Conservation (phyloP, 768 basidiomycete genomes). For the Amanita thiersii region DNA sequence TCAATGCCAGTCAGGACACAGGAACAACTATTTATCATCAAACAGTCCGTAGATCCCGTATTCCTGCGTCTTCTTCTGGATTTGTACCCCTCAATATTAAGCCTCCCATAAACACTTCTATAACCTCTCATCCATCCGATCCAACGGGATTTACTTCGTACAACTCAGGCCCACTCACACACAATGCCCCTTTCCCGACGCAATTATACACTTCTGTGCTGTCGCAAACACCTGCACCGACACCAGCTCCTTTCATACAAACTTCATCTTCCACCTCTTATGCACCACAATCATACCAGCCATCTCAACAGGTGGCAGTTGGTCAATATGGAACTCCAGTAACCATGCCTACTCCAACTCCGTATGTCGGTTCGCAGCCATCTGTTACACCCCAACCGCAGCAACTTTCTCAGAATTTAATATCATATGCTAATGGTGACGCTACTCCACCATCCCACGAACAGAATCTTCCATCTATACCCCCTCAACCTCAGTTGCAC, state of each 20-base stretch:
- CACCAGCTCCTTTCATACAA: conserved; percentile 13
- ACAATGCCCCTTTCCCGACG: conserved; percentile 27
- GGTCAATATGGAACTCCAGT: background rate
- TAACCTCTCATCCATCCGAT: conserved; percentile 28
- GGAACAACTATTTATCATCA: conserved; percentile 26
- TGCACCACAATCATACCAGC: conserved; percentile 17
- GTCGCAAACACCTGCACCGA: conserved; percentile 16
- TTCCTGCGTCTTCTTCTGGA: conserved; percentile 60
- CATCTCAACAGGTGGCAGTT: conserved; percentile 1
- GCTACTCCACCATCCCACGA: conserved; percentile 13
- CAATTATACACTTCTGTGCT: conserved; percentile 10
- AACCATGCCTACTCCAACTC: conserved; percentile 1
- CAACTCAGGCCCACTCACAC: conserved; percentile 27
- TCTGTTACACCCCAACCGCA: conserved; percentile 1
- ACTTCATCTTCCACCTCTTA: conserved; percentile 2
- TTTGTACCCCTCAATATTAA: conserved; percentile 52
- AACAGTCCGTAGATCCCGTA: conserved; percentile 43
- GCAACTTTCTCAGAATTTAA: background rate
- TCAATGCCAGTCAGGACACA: conserved; percentile 24
- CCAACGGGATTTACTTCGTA: conserved; percentile 32
- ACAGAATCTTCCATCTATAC: background rate
- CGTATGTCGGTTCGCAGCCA: conserved; percentile 22
- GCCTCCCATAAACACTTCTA: conserved; percentile 22
- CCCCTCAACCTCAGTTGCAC: background rate
- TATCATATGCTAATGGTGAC: conserved; percentile 9